phyloP scores from a whole-genome alignment of 345 rosid species.

The Murraya paniculata region DNA sequence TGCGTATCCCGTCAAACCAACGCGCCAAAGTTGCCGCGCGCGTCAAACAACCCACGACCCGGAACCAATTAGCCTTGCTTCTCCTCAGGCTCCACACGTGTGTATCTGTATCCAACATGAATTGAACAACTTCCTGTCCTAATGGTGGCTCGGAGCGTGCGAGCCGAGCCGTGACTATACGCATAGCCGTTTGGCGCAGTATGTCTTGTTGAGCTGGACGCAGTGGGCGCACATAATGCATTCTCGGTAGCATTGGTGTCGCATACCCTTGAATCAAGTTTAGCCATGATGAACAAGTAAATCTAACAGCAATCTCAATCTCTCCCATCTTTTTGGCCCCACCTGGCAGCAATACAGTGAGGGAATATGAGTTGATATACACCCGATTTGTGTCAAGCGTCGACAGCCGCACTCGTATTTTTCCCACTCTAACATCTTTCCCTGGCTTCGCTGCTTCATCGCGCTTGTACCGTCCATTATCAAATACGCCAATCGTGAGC shows the following conservation, averaged over 20 bases:
- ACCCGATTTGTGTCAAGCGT: slow-evolving; percentile 75
- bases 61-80: slow-evolving; percentile 91
- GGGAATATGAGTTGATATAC: slow-evolving; percentile 53
- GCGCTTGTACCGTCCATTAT: slow-evolving; percentile 64
- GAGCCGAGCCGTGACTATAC: slow-evolving; percentile 64
- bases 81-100: slow-evolving; percentile 94
- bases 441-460: slow-evolving; percentile 61
- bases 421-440: slow-evolving; percentile 60
- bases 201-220: slow-evolving; percentile 81
- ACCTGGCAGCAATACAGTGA: slow-evolving; percentile 58
- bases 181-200: slow-evolving; percentile 82
- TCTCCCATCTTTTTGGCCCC: slow-evolving; percentile 94
- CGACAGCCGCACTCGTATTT: slow-evolving; percentile 67
- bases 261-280: slow-evolving; percentile 68
- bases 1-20: slow-evolving; percentile 67
- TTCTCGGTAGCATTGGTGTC: slow-evolving; percentile 73
- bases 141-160: slow-evolving; percentile 74
- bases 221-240: slow-evolving; percentile 75
- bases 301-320: slow-evolving; percentile 72
- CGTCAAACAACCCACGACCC: slow-evolving; percentile 67
- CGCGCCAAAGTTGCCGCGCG: slow-evolving; percentile 59
- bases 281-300: slow-evolving; percentile 78
- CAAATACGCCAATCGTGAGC: slow-evolving; percentile 74
- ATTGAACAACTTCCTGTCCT: slow-evolving; percentile 87
- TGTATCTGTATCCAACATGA: slow-evolving; percentile 72